Percentiles rank a stretch among this genome's conserved stretches.
Conservation (phyloP, 257 asterid species). For the Rhazya stricta region DNA sequence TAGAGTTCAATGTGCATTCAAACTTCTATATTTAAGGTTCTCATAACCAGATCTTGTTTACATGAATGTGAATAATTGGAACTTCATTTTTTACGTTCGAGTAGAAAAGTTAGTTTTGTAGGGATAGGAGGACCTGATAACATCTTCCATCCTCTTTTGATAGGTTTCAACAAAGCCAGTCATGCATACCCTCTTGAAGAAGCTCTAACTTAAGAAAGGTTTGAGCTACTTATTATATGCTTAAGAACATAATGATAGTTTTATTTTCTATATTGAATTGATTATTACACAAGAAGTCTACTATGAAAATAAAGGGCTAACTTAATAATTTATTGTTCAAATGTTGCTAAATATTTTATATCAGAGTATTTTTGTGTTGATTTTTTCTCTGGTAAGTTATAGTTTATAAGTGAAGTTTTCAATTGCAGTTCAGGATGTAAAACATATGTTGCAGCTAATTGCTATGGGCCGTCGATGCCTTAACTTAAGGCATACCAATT, state of each 20-base stretch:
- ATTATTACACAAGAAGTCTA: not conserved
- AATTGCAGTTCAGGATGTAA: not conserved
- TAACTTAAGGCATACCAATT: too few species aligned
- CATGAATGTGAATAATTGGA: not conserved
- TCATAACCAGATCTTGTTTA: not conserved
- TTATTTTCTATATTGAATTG: not conserved
- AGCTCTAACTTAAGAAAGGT: constrained; percentile 13
- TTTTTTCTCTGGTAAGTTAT: not conserved
- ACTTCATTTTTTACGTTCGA: not conserved
- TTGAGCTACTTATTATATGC: not conserved
- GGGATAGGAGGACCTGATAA: not conserved
- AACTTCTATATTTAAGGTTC: not conserved
- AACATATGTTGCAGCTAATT: not conserved
- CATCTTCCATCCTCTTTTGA: not conserved
- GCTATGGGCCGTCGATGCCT: too few species aligned
- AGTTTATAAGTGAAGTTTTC: not conserved
- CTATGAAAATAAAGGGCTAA: not conserved
- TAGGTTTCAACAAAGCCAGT: constrained; percentile 5
- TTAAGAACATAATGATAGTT: not conserved
- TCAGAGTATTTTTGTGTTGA: too few species aligned
- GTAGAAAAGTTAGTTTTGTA: not conserved
- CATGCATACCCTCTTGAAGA: not conserved
- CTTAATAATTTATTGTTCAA: not conserved
- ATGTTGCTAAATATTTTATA: not conserved
- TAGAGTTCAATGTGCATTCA: not conserved